Percentiles rank a stretch among this genome's conserved stretches.
Conservation (phyloP, 371 early-diverging fungal genomes). For the Umbelopsis sp. region DNA sequence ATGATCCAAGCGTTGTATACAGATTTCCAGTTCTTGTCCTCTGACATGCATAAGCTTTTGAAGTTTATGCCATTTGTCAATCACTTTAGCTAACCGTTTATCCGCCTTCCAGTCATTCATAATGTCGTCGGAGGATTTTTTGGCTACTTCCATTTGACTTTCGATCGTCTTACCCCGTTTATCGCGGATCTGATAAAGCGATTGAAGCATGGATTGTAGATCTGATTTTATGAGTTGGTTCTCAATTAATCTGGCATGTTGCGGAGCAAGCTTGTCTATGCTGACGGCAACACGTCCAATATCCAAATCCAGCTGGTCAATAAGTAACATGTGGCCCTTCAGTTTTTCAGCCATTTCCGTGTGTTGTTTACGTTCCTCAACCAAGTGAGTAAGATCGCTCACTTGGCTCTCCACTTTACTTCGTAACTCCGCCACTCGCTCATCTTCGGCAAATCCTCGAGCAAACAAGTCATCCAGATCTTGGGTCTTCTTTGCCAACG, state of each 20-base stretch:
- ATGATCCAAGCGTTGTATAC: slow-evolving; percentile 42
- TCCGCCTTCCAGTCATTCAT: slow-evolving; percentile 43
- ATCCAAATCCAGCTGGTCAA: slow-evolving; percentile 41
- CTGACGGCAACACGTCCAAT: slow-evolving; percentile 34
- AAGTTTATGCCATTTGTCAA: slow-evolving; percentile 48
- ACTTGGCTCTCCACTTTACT: slow-evolving; percentile 23
- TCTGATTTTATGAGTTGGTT: slow-evolving; percentile 49
- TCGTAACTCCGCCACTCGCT: slow-evolving; percentile 27
- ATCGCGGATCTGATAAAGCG: slow-evolving; percentile 34
- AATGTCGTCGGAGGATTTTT: slow-evolving; percentile 26
- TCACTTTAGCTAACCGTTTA: slow-evolving; percentile 39
- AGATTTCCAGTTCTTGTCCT: slow-evolving; percentile 40
- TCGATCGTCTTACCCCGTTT: slow-evolving; percentile 34
- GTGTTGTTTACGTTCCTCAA: slow-evolving; percentile 35
- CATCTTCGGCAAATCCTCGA: slow-evolving; percentile 25
- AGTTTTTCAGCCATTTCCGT: slow-evolving; percentile 35
- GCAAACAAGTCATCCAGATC: slow-evolving; percentile 39
- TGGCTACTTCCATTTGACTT: slow-evolving; percentile 38
- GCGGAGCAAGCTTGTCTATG: slow-evolving; percentile 47
- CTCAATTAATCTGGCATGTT: slow-evolving; percentile 38
- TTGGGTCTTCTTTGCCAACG: slow-evolving; percentile 27
- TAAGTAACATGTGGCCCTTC: slow-evolving; percentile 33
- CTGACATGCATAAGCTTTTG: slow-evolving; percentile 35
- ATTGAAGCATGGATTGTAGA: slow-evolving; percentile 49
- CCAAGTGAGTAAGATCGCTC: slow-evolving; percentile 25